Conservation (phyloP, 208 protist species). For the Phytomonas sp. region DNA sequence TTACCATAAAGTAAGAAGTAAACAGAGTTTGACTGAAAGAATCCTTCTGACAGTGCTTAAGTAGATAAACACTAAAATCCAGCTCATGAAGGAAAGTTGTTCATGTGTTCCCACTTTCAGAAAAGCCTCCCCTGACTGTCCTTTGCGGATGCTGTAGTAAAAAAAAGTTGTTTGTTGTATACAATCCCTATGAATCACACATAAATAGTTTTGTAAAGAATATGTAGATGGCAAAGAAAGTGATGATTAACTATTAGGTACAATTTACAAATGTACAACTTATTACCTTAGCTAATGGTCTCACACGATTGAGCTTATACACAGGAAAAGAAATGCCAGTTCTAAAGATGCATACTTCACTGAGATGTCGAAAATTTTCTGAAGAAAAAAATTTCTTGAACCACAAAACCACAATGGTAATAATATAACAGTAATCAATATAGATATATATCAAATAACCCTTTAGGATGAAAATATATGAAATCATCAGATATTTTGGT, state of each 20-base stretch:
- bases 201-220: slow-evolving; percentile 1
- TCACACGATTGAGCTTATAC: neutral
- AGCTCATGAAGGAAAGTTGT: neutral
- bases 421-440: slow-evolving; percentile 1
- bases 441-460: neutral
- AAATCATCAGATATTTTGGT: neutral
- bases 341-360: neutral
- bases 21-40: neutral
- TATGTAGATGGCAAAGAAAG: neutral
- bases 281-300: neutral
- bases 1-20: neutral
- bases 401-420: neutral
- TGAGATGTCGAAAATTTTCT: neutral
- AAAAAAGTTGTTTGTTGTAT: neutral
- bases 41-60: neutral
- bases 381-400: neutral
- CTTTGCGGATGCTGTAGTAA: neutral
- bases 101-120: neutral
- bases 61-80: neutral
- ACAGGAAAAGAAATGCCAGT: slow-evolving; percentile 4
- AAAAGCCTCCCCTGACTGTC: neutral
- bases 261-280: neutral
- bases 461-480: neutral
- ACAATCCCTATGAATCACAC: neutral
- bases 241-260: neutral